Evolutionary conservation across 805 yeast genomes (phyloP).

Genomic region (Teunomyces atbi): DNA sequence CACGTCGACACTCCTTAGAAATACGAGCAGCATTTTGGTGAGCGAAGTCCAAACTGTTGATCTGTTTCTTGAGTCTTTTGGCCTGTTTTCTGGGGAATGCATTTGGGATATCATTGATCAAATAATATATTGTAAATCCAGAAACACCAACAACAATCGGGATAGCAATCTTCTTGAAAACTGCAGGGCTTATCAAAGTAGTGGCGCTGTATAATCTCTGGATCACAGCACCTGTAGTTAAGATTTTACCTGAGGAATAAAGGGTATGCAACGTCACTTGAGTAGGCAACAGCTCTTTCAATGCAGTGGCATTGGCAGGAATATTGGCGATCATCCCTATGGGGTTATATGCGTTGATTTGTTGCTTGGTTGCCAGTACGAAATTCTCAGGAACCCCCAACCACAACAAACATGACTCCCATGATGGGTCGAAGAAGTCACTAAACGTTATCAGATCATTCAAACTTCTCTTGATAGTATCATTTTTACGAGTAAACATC

Average conservation of each 20-base stretch:
- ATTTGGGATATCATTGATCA: constrained; percentile 79
- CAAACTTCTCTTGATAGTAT: constrained; percentile 56
- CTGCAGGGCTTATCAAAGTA: constrained; percentile 35
- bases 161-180: constrained; percentile 46
- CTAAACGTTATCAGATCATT: constrained; percentile 56
- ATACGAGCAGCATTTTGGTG: constrained; percentile 76
- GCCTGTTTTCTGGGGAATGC: constrained; percentile 86
- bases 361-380: constrained; percentile 25
- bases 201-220: constrained; percentile 36
- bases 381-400: constrained; percentile 36
- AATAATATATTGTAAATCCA: constrained; percentile 56
- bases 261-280: constrained; percentile 41
- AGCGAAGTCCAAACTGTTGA: constrained; percentile 70
- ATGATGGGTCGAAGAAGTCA: constrained; percentile 81
- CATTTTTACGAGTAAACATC: constrained; percentile 80
- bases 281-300: constrained; percentile 32
- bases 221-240: constrained; percentile 43
- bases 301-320: constrained; percentile 28
- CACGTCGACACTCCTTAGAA: constrained; percentile 77
- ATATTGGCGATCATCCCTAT: constrained; percentile 25
- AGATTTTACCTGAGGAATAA: constrained; percentile 38
- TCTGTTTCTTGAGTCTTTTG: constrained; percentile 59
- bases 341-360: constrained; percentile 35
- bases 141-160: constrained; percentile 54
- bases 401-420: constrained; percentile 55